Percentiles rank a stretch among this genome's conserved stretches.
Conservation (phyloP, 257 asterid species). For the Ophiorrhiza pumila region DNA sequence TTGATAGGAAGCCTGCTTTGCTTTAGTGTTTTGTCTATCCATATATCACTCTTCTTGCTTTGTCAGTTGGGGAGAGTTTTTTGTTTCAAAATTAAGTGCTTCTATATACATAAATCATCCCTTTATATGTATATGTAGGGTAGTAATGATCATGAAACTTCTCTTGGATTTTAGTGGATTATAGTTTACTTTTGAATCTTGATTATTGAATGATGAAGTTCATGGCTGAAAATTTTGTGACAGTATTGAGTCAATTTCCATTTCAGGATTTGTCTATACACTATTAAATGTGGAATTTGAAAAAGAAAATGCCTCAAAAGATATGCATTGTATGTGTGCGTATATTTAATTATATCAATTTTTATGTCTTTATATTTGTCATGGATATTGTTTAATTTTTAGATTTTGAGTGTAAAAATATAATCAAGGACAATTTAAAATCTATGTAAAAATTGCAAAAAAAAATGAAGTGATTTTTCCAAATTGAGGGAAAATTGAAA, state of each 20-base stretch:
- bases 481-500: no score
- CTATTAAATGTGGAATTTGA: neutral
- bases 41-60: conserved; percentile 3
- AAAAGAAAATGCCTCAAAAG: no score
- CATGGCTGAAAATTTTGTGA: neutral
- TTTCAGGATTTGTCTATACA: neutral
- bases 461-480: no score
- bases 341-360: no score
- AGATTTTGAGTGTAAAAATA: no score
- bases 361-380: no score
- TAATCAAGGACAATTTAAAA: no score
- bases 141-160: neutral
- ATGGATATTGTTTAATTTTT: no score
- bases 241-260: neutral
- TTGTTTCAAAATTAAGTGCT: neutral
- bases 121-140: neutral
- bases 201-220: neutral
- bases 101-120: neutral
- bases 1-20: conserved; percentile 57
- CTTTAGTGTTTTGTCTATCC: conserved; percentile 26
- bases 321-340: no score
- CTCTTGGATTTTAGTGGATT: neutral
- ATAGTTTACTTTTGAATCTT: neutral
- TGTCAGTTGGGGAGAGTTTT: conserved; percentile 10
- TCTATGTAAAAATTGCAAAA: no score